Evolutionary conservation across 1,284 basidiomycete genomes (phyloP).

Genomic region (Rhodotorula sp.): DNA sequence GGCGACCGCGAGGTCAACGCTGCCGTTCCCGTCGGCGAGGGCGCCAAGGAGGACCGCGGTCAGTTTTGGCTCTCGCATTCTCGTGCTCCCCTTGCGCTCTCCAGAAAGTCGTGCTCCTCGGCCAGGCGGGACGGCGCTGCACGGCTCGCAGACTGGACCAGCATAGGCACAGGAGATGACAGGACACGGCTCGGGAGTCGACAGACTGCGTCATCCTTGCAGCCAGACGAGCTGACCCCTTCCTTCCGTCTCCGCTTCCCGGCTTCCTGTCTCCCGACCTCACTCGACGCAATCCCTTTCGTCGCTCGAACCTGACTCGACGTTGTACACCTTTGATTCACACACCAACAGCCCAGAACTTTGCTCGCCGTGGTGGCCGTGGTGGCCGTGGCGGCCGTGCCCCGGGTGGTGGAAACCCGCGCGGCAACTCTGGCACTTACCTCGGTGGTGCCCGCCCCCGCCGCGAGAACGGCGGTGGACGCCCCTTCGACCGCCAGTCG

Average conservation of each 20-base stretch:
- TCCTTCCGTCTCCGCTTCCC: too few species aligned
- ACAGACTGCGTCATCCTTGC: too few species aligned
- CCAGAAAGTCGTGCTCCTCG: too few species aligned
- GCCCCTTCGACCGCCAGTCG: conserved; percentile 40
- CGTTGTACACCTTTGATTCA: background rate
- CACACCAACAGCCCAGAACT: conserved; percentile 21
- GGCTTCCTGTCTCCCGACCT: too few species aligned
- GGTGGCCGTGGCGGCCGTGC: conserved; percentile 24
- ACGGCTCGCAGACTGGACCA: background rate
- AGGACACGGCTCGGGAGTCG: too few species aligned
- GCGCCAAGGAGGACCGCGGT: conserved; percentile 41
- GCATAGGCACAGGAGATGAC: background rate
- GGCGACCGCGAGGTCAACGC: conserved; percentile 32
- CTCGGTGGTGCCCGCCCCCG: conserved; percentile 40
- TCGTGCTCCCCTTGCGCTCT: background rate
- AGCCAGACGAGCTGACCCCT: too few species aligned
- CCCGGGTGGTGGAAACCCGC: conserved; percentile 34
- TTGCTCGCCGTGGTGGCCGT: conserved; percentile 31
- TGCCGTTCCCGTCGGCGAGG: conserved; percentile 32
- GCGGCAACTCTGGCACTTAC: conserved; percentile 42
- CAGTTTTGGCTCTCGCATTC: background rate
- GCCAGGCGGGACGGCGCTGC: too few species aligned
- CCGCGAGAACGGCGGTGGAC: conserved; percentile 41
- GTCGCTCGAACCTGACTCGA: background rate
- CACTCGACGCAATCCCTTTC: too few species aligned